phyloP scores from a whole-genome alignment of 75 land plant species.

The Larix kaempferi region DNA sequence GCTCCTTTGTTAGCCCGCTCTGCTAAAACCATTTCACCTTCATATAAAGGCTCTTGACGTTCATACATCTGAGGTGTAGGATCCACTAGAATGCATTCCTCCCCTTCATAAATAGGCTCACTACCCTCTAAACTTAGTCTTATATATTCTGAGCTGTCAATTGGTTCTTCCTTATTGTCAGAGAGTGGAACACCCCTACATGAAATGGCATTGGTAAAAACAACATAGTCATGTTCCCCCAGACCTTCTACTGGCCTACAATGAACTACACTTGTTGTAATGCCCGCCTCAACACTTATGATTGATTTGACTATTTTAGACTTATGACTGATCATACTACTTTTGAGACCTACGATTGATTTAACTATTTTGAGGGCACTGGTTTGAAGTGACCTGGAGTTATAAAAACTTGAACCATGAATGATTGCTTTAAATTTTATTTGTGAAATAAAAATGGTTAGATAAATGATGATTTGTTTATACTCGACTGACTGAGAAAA shows the following conservation, averaged over 20 bases:
- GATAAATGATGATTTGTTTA: no score
- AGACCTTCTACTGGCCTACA: background rate
- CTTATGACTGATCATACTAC: no score
- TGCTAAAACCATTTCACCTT: slow-evolving; percentile 82
- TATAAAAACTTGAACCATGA: no score
- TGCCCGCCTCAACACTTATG: no score
- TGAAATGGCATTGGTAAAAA: background rate
- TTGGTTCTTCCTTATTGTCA: slow-evolving; percentile 13
- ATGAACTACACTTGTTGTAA: background rate
- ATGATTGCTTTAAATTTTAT: no score
- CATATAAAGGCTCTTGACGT: slow-evolving; percentile 79
- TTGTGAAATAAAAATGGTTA: no score
- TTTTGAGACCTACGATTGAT: no score
- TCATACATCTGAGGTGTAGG: slow-evolving; percentile 30
- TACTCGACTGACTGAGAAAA: no score
- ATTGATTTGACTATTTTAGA: no score
- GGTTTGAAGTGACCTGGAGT: no score
- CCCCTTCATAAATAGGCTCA: slow-evolving; percentile 97
- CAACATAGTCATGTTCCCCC: background rate
- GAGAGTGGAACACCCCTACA: background rate
- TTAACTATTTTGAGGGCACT: no score
- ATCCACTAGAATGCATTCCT: slow-evolving; percentile 54
- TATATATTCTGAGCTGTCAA: slow-evolving; percentile 17
- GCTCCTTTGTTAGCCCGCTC: slow-evolving; percentile 37
- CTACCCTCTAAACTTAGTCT: slow-evolving; percentile 36